Conservation (phyloP, 164 flowering plant genomes). For the Houttuynia cordata region DNA sequence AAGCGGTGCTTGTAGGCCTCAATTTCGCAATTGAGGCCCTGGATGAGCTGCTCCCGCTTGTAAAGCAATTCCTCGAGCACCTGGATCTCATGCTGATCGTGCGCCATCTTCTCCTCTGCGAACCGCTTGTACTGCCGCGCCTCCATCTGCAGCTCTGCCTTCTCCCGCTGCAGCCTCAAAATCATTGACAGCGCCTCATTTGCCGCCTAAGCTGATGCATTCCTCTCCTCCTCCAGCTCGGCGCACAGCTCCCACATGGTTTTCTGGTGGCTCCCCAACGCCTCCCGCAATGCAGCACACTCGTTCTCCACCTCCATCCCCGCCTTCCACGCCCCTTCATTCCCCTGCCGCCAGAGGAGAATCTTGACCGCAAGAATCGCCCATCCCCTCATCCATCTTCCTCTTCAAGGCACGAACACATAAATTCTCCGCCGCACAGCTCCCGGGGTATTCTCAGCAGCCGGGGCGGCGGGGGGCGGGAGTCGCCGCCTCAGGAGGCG, state of each 20-base stretch:
- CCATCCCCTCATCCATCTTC: slow-evolving; percentile 36
- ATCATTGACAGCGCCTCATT: slow-evolving; percentile 97
- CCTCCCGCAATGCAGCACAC: slow-evolving; percentile 58
- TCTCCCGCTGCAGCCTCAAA: slow-evolving; percentile 87
- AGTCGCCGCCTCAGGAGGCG: no score
- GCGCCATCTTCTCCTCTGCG: slow-evolving; percentile 89
- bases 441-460: no score
- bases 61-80: slow-evolving; percentile 73
- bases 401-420: slow-evolving; percentile 58
- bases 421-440: no score
- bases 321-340: slow-evolving; percentile 21
- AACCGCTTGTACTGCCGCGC: slow-evolving; percentile 76
- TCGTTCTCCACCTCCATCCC: slow-evolving; percentile 75
- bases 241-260: slow-evolving; percentile 48
- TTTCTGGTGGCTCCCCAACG: slow-evolving; percentile 54
- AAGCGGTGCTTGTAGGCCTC: slow-evolving; percentile 86
- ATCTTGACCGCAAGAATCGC: not conserved
- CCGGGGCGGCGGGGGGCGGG: no score
- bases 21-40: slow-evolving; percentile 60
- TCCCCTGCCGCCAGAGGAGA: slow-evolving; percentile 9
- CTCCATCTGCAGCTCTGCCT: slow-evolving; percentile 88
- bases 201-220: slow-evolving; percentile 82
- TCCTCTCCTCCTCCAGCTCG: slow-evolving; percentile 89
- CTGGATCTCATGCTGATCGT: slow-evolving; percentile 65
- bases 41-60: slow-evolving; percentile 70